Conservation (phyloP, 2,329 filamentous ascomycete genomes). For the Fulvia fulva region DNA sequence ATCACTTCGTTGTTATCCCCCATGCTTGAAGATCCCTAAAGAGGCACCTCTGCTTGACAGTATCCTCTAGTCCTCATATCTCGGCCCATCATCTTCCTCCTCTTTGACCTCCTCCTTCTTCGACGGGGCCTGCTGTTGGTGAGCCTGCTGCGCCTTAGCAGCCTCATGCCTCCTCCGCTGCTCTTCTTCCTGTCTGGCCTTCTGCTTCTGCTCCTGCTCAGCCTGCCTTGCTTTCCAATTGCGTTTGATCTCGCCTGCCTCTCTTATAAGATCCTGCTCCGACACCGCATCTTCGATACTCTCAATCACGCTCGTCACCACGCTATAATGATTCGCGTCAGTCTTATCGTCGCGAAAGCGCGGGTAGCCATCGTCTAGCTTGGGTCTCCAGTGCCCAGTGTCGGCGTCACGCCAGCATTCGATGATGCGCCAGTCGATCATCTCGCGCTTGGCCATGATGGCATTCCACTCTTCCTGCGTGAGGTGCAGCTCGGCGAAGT, state of each 20-base stretch:
- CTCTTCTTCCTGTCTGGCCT: conserved; percentile 13
- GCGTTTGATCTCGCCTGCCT: conserved; percentile 67
- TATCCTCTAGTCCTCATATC: conserved; percentile 19
- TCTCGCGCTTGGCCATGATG: conserved; percentile 68
- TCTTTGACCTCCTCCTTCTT: conserved; percentile 6
- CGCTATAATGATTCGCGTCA: conserved; percentile 83
- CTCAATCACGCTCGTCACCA: conserved; percentile 79
- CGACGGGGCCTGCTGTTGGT: conserved; percentile 9
- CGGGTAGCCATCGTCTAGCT: conserved; percentile 50
- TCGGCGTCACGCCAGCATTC: conserved; percentile 80
- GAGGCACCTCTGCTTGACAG: background rate
- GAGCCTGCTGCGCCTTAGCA: conserved; percentile 9
- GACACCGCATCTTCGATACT: conserved; percentile 84
- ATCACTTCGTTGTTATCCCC: background rate
- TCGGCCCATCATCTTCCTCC: conserved; percentile 23
- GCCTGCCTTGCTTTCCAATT: conserved; percentile 66
- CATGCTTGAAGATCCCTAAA: background rate
- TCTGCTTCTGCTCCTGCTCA: conserved; percentile 16
- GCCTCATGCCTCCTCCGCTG: conserved; percentile 17
- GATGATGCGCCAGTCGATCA: conserved; percentile 81
- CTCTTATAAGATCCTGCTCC: conserved; percentile 71
- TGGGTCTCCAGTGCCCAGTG: conserved; percentile 70
- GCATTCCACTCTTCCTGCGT: conserved; percentile 77
- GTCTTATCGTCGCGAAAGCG: conserved; percentile 90
- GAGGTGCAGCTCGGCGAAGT: conserved; percentile 58